Evolutionary conservation across 768 basidiomycete species (phyloP).

Genomic region (Thelephora ganbajun): DNA sequence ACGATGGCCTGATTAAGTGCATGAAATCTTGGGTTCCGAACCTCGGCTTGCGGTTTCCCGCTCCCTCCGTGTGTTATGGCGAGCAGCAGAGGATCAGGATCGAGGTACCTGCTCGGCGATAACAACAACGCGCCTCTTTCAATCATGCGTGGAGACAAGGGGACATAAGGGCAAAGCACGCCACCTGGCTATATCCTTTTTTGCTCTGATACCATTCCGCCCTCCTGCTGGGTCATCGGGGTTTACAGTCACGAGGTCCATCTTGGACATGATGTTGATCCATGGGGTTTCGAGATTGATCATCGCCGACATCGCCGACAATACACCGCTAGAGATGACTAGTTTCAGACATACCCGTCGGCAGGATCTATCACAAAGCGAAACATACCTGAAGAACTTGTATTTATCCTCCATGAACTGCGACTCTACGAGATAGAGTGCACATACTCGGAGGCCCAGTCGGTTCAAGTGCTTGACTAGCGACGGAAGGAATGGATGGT

Average conservation of each 20-base stretch:
- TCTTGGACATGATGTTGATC: constrained; percentile 98
- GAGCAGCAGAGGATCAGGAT: constrained; percentile 87
- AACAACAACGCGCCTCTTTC: neutral
- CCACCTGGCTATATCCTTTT: constrained; percentile 75
- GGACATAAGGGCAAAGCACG: constrained; percentile 8
- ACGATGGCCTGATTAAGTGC: constrained; percentile 91
- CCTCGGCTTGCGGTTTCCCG: constrained; percentile 28
- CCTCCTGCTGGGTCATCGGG: constrained; percentile 44
- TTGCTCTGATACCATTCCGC: constrained; percentile 58
- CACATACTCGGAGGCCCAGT: constrained; percentile 76
- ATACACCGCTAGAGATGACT: constrained; percentile 52
- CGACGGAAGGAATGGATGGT: constrained; percentile 90
- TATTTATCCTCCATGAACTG: constrained; percentile 99
- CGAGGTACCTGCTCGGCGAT: constrained; percentile 49
- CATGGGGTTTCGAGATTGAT: constrained; percentile 93
- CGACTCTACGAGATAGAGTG: constrained; percentile 87
- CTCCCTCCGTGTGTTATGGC: constrained; percentile 42
- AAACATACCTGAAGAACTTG: constrained; percentile 81
- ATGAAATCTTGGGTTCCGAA: constrained; percentile 72
- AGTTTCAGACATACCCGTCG: neutral
- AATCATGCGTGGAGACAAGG: neutral
- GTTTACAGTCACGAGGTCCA: constrained; percentile 81
- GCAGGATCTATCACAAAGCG: neutral
- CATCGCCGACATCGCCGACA: constrained; percentile 99
- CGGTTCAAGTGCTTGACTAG: constrained; percentile 65